phyloP scores from a whole-genome alignment of 2,329 filamentous ascomycete genomes.

The Pseudogymnoascus sp. region DNA sequence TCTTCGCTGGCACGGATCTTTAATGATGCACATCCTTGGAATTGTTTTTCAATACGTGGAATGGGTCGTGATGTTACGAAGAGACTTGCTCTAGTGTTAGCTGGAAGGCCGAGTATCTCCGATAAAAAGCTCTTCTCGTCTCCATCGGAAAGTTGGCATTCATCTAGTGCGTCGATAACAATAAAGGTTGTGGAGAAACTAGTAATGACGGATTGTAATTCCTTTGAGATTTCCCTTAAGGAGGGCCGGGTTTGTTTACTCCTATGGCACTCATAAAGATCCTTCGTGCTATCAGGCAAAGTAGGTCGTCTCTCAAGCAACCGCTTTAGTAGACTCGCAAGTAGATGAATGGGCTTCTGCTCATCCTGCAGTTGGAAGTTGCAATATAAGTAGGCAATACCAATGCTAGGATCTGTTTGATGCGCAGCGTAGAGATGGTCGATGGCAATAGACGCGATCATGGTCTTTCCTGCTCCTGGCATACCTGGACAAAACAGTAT shows the following conservation, averaged over 20 bases:
- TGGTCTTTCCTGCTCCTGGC: constrained; percentile 18
- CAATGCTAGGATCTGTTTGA: constrained; percentile 11
- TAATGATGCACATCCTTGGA: constrained; percentile 11
- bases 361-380: constrained; percentile 26
- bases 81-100: constrained; percentile 14
- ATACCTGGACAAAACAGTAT: constrained; percentile 15
- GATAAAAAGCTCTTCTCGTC: constrained; percentile 7
- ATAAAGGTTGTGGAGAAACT: constrained; percentile 18
- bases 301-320: constrained; percentile 16
- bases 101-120: constrained; percentile 15
- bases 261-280: constrained; percentile 21
- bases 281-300: constrained; percentile 16
- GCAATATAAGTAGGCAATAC: constrained; percentile 35
- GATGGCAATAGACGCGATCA: constrained; percentile 12
- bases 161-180: constrained; percentile 17
- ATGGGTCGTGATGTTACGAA: constrained; percentile 22
- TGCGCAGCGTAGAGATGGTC: constrained; percentile 6
- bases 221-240: constrained; percentile 17
- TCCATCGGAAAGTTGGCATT: constrained; percentile 13
- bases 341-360: constrained; percentile 21
- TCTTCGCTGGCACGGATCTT: constrained; percentile 29
- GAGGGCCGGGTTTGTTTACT: constrained; percentile 18
- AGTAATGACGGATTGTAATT: constrained; percentile 16
- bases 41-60: constrained; percentile 18
- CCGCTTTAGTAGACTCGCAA: constrained; percentile 29